These are phyloP conservation scores for Fusarium buharicum DNA, from an alignment of 2,329 filamentous ascomycete genomes.

Conservation along the genomic window DNA sequence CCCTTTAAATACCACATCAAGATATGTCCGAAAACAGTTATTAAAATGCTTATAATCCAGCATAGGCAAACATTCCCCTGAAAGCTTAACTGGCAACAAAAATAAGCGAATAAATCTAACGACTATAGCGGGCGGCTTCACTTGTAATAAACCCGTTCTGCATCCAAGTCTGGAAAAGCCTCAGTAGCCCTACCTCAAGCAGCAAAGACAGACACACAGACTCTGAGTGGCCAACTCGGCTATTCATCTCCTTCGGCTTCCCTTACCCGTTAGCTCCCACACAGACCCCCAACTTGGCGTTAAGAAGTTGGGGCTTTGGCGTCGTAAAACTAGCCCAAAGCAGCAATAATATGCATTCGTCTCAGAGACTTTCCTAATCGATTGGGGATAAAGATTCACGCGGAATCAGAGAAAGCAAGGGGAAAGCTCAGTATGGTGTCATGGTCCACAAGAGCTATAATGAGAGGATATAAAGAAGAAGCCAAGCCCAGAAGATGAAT, in stretches of 20 bases:
- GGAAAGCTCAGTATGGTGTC: not conserved
- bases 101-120: too few species aligned
- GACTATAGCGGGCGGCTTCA: too few species aligned
- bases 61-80: too few species aligned
- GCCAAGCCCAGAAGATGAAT: not conserved
- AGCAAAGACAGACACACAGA: not conserved
- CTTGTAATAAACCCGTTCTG: too few species aligned
- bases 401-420: not conserved
- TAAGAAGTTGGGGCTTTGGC: not conserved
- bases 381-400: not conserved
- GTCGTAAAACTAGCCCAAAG: not conserved
- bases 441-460: slow-evolving; percentile 1
- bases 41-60: too few species aligned
- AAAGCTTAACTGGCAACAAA: too few species aligned
- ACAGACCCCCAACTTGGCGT: slow-evolving; percentile 4
- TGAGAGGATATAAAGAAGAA: slow-evolving; percentile 11
- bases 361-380: slow-evolving; percentile 4
- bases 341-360: not conserved
- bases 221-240: slow-evolving; percentile 34
- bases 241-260: not conserved
- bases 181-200: not conserved
- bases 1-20: too few species aligned
- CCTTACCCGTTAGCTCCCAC: not conserved
- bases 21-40: too few species aligned
- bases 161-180: not conserved